These are phyloP conservation scores for Geotrichum candidum DNA, from an alignment of 1,139 yeast genomes.

Conservation along the genomic window DNA sequence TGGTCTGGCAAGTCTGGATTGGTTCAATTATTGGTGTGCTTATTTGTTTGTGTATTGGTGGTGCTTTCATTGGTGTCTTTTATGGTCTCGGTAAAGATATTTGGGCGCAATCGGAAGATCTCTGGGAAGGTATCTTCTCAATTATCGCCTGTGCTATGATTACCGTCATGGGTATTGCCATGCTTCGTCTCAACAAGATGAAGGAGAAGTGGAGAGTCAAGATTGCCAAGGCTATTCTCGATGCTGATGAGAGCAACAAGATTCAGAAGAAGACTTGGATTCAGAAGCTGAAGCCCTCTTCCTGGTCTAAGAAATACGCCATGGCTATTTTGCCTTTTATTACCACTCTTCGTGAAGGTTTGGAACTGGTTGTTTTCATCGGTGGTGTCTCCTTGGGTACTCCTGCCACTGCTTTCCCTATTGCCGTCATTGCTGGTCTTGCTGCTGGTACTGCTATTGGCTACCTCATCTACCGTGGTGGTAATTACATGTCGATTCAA, in stretches of 20 bases:
- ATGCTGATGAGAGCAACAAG: constrained; percentile 35
- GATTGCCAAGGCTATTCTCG: constrained; percentile 66
- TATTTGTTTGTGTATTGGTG: constrained; percentile 72
- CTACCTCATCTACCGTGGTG: constrained; percentile 62
- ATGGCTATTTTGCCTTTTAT: constrained; percentile 72
- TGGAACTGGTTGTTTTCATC: constrained; percentile 81
- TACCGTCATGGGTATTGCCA: constrained; percentile 85
- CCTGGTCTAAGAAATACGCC: constrained; percentile 55
- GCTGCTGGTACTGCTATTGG: constrained; percentile 66
- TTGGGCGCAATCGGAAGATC: constrained; percentile 82
- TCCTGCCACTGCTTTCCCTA: constrained; percentile 74
- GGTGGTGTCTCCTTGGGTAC: constrained; percentile 80
- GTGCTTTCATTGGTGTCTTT: constrained; percentile 78
- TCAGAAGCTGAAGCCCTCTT: constrained; percentile 30
- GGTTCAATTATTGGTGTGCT: constrained; percentile 71
- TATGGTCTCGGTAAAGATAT: constrained; percentile 73
- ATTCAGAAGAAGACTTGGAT: constrained; percentile 32
- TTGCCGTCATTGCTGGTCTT: constrained; percentile 72
- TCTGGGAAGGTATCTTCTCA: constrained; percentile 89
- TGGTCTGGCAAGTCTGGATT: constrained; percentile 69
- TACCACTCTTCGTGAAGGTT: constrained; percentile 79
- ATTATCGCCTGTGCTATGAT: constrained; percentile 78
- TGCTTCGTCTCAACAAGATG: constrained; percentile 84
- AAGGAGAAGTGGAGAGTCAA: constrained; percentile 89
- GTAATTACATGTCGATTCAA: constrained; percentile 71